These are phyloP conservation scores for Pouteria campechiana DNA, from an alignment of 179 eudicot species.

Conservation along the genomic window DNA sequence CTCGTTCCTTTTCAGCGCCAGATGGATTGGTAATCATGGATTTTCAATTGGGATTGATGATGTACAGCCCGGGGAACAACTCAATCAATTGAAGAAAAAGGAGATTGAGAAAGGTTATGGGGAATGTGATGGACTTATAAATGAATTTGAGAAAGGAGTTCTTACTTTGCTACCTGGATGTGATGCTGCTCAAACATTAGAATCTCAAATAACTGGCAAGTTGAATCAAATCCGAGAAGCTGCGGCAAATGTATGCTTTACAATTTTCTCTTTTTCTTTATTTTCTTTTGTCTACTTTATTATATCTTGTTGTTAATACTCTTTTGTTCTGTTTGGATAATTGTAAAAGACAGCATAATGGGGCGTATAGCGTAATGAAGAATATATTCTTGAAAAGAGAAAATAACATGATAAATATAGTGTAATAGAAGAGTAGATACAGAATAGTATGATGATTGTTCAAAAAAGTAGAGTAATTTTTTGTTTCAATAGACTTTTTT, in stretches of 20 bases:
- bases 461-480: no score
- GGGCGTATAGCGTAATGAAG: no score
- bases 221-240: conserved; percentile 68
- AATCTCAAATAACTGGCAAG: conserved; percentile 44
- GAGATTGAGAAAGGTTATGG: conserved; percentile 36
- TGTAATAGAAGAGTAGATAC: no score
- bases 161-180: conserved; percentile 65
- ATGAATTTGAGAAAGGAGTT: conserved; percentile 39
- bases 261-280: background rate
- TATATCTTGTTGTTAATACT: no score
- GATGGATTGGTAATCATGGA: conserved; percentile 99
- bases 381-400: no score
- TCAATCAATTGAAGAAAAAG: conserved; percentile 29
- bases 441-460: no score
- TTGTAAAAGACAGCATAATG: no score
- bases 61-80: conserved; percentile 61
- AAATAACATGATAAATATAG: no score
- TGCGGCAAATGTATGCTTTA: conserved; percentile 44
- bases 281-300: background rate
- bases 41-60: conserved; percentile 98
- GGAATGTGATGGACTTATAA: conserved; percentile 44
- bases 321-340: no score
- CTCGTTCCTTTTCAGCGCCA: no score
- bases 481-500: no score
- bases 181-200: conserved; percentile 80